A percentile compares a stretch with the other conserved stretches of the same genome.
Conservation (phyloP, 495 filamentous ascomycete genomes). For the Trichoderma virens region DNA sequence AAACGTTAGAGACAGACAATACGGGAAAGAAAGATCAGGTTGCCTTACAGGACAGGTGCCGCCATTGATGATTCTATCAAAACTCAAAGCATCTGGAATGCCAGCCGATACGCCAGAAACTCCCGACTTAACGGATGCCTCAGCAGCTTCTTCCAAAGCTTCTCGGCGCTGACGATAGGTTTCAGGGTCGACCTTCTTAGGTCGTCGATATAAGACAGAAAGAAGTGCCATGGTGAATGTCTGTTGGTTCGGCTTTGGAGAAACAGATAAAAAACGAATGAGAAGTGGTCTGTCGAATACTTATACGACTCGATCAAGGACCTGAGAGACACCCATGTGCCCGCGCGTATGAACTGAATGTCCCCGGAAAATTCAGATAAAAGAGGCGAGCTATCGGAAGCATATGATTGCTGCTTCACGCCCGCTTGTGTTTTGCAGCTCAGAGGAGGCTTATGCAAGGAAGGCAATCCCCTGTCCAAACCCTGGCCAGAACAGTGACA, state of each 20-base stretch:
- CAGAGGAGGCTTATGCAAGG: neutral
- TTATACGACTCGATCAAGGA: neutral
- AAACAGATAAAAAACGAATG: neutral
- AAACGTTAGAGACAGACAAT: constrained; percentile 10
- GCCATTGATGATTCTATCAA: constrained; percentile 63
- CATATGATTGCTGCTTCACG: neutral
- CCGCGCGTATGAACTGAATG: too few species aligned
- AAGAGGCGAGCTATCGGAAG: neutral
- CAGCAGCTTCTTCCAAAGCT: neutral
- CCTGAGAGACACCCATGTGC: neutral
- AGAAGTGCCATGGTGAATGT: neutral
- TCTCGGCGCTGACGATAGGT: neutral
- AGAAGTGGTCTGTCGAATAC: neutral
- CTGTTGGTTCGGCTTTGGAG: neutral
- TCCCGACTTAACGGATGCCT: constrained; percentile 3
- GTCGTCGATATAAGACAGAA: neutral
- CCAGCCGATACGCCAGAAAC: constrained; percentile 21
- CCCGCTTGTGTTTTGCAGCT: neutral
- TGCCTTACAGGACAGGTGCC: constrained; percentile 65
- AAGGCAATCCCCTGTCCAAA: neutral
- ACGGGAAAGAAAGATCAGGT: neutral
- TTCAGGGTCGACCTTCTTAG: neutral
- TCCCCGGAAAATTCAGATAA: neutral
- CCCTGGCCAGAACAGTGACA: neutral
- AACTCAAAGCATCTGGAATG: constrained; percentile 60